These are phyloP conservation scores for Xylaria polymorpha DNA, from an alignment of 2,329 filamentous ascomycete genomes.

Conservation along the genomic window DNA sequence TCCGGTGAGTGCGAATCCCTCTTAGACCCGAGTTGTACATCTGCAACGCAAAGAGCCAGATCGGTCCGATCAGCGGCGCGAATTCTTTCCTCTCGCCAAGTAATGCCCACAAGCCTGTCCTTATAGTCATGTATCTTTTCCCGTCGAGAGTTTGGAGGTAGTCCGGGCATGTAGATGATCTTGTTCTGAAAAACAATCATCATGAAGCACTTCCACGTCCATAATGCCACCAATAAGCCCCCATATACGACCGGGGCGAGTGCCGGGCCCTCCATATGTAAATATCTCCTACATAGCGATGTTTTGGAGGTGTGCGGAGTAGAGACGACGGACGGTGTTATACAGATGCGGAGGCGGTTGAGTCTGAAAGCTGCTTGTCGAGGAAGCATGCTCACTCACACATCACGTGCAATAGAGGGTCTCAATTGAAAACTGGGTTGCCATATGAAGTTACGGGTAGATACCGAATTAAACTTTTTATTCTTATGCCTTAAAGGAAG, in stretches of 20 bases:
- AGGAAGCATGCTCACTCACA: slow-evolving; percentile 35
- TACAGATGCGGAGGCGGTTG: slow-evolving; percentile 37
- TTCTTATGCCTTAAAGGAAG: neutral
- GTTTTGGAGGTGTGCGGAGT: slow-evolving; percentile 40
- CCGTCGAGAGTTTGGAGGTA: slow-evolving; percentile 76
- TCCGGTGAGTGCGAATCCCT: slow-evolving; percentile 35
- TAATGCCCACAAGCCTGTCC: slow-evolving; percentile 67
- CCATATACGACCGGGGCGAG: slow-evolving; percentile 74
- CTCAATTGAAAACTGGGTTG: no score
- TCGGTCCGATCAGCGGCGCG: slow-evolving; percentile 72
- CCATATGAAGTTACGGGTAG: no score
- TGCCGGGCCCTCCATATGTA: slow-evolving; percentile 59
- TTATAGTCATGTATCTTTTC: slow-evolving; percentile 75
- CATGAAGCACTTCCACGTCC: slow-evolving; percentile 76
- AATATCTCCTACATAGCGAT: slow-evolving; percentile 44
- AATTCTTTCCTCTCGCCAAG: slow-evolving; percentile 74
- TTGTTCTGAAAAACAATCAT: slow-evolving; percentile 82
- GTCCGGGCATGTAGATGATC: slow-evolving; percentile 83
- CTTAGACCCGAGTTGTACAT: slow-evolving; percentile 46
- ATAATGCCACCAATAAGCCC: slow-evolving; percentile 73
- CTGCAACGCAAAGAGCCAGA: slow-evolving; percentile 56
- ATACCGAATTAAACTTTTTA: neutral
- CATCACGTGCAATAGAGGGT: neutral
- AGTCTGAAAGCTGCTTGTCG: slow-evolving; percentile 33
- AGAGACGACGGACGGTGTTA: slow-evolving; percentile 27